These are phyloP conservation scores for Postia placenta DNA, from an alignment of 768 basidiomycete species.

Conservation along the genomic window DNA sequence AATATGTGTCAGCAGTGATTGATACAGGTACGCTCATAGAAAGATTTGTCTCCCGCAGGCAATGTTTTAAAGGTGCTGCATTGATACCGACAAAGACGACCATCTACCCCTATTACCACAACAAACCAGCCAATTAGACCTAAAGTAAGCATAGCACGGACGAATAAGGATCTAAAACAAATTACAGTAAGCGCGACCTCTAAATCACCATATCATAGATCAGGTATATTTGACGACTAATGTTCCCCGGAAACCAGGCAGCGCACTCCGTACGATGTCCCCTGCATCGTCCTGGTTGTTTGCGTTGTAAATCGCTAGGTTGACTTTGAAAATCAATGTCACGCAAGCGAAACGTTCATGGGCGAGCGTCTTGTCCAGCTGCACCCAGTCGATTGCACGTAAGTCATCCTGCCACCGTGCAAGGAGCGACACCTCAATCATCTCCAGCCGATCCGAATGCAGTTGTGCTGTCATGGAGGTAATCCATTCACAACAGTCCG, in stretches of 20 bases:
- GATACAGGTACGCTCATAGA: too few relatives aligned
- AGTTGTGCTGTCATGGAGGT: conserved; percentile 2
- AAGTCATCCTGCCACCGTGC: conserved; percentile 6
- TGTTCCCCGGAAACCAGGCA: conserved; percentile 8
- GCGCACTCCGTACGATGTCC: conserved; percentile 3
- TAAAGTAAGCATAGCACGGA: too few relatives aligned
- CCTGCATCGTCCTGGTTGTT: conserved; percentile 7
- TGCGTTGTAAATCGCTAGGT: conserved; percentile 8
- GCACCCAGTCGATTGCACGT: conserved; percentile 8
- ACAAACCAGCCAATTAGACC: too few relatives aligned
- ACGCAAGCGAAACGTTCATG: neutral
- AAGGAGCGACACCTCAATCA: conserved; percentile 10
- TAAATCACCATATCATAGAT: too few relatives aligned
- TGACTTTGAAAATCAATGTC: conserved; percentile 8
- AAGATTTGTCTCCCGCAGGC: too few relatives aligned
- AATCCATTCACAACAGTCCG: conserved; percentile 8
- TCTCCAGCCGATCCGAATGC: conserved; percentile 5
- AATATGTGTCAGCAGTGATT: too few relatives aligned
- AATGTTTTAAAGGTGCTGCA: too few relatives aligned
- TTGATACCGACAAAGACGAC: too few relatives aligned
- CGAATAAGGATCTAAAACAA: too few relatives aligned
- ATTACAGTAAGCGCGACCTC: too few relatives aligned
- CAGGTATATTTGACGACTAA: conserved; percentile 5
- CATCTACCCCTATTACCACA: too few relatives aligned
- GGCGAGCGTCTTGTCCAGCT: conserved; percentile 4